These are phyloP conservation scores for Lactuca saligna DNA, from an alignment of 129 eudicot species.

Conservation along the genomic window DNA sequence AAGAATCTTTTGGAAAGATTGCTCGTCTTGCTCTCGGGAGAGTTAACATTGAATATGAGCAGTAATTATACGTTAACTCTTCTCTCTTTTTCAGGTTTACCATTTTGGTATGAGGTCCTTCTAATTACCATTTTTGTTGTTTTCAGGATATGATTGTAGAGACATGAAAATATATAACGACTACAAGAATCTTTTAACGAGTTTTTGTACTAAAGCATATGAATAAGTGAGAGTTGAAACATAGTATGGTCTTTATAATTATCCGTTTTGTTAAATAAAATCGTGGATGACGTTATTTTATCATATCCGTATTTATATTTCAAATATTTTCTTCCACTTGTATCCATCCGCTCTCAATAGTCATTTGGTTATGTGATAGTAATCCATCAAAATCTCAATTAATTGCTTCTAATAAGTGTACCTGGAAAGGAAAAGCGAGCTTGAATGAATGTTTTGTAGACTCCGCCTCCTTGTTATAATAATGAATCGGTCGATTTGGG, in stretches of 20 bases:
- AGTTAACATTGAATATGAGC: constrained; percentile 29
- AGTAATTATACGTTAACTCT: constrained; percentile 6
- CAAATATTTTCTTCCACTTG: too few relatives aligned
- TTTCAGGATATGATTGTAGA: constrained; percentile 24
- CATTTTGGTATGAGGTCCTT: neutral
- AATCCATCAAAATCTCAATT: too few relatives aligned
- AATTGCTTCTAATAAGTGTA: neutral
- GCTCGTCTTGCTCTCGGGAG: constrained; percentile 27
- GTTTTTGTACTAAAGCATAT: constrained; percentile 7
- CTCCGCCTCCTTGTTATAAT: too few relatives aligned
- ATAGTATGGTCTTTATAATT: constrained; percentile 1
- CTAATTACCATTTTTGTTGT: constrained; percentile 5
- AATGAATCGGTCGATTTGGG: too few relatives aligned
- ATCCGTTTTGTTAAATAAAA: constrained; percentile 6
- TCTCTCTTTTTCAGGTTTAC: neutral
- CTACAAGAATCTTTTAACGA: neutral
- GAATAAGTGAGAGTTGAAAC: constrained; percentile 4
- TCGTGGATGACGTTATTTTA: neutral
- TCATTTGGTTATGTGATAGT: too few relatives aligned
- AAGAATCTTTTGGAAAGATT: constrained; percentile 33
- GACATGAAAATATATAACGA: neutral
- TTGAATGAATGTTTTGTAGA: neutral
- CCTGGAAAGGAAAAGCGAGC: too few relatives aligned
- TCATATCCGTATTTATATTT: neutral
- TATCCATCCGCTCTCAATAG: too few relatives aligned